These are phyloP conservation scores for Rhinocladiella mackenziei DNA, from an alignment of 2,329 filamentous ascomycete species.

Conservation along the genomic window DNA sequence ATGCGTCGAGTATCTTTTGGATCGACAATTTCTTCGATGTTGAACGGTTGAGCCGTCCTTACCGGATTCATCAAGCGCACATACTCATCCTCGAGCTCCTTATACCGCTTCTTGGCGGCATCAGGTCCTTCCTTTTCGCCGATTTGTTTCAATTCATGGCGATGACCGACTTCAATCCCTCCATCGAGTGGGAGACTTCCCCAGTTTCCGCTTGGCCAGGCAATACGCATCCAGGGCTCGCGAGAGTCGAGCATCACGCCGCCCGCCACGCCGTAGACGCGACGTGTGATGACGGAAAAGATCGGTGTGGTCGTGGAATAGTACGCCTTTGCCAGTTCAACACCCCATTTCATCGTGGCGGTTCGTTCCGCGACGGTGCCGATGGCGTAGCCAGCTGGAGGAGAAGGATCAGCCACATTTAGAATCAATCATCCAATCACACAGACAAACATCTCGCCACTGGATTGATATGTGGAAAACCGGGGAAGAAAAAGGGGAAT, in stretches of 20 bases:
- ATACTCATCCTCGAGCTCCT: constrained; percentile 58
- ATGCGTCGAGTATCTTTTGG: constrained; percentile 55
- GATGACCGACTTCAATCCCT: constrained; percentile 62
- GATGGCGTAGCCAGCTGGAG: constrained; percentile 56
- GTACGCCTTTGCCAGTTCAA: constrained; percentile 59
- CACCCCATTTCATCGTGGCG: constrained; percentile 62
- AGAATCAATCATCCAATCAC: not conserved
- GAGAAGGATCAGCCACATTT: constrained; percentile 5
- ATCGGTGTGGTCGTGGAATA: constrained; percentile 60
- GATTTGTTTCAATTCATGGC: constrained; percentile 51
- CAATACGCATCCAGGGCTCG: constrained; percentile 57
- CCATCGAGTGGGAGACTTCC: constrained; percentile 60
- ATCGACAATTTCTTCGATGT: constrained; percentile 62
- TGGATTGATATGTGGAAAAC: no score
- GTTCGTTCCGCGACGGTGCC: constrained; percentile 60
- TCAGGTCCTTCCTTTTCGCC: constrained; percentile 50
- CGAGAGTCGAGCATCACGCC: constrained; percentile 61
- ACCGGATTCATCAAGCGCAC: constrained; percentile 61
- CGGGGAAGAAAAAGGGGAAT: not conserved
- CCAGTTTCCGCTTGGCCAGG: constrained; percentile 63
- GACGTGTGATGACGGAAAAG: constrained; percentile 59
- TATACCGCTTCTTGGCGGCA: constrained; percentile 48
- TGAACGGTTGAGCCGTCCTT: constrained; percentile 60
- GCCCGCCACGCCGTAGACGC: constrained; percentile 61
- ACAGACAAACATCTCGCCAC: no score